Evolutionary conservation across 1,284 basidiomycete genomes (phyloP).

Genomic region (Pisolithus thermaeus): DNA sequence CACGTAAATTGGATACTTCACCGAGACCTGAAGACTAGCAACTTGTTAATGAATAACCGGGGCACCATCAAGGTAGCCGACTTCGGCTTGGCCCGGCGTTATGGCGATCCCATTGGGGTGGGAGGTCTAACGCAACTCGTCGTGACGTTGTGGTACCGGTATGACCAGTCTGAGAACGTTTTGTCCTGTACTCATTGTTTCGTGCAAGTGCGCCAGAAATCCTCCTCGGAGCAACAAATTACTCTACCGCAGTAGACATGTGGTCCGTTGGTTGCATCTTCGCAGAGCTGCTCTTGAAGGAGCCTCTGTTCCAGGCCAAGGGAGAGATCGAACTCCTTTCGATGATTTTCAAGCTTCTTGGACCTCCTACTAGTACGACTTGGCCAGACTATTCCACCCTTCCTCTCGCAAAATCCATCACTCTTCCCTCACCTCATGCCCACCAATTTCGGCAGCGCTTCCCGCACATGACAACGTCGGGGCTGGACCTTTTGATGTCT

Average conservation of each 20-base stretch:
- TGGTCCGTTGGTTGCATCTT: slow-evolving; percentile 99
- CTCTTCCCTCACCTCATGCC: slow-evolving; percentile 72
- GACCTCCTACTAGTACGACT: slow-evolving; percentile 75
- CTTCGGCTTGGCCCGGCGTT: slow-evolving; percentile 93
- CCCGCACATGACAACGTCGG: slow-evolving; percentile 74
- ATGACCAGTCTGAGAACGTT: slow-evolving; percentile 29
- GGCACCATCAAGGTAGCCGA: slow-evolving; percentile 98
- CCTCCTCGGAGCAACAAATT: slow-evolving; percentile 85
- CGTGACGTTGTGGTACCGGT: slow-evolving; percentile 99
- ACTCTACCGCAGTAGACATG: slow-evolving; percentile 96
- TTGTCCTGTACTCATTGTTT: slow-evolving; percentile 8
- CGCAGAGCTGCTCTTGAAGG: slow-evolving; percentile 89
- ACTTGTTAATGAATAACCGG: slow-evolving; percentile 97
- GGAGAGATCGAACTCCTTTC: slow-evolving; percentile 90
- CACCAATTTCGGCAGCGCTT: slow-evolving; percentile 73
- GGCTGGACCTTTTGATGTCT: slow-evolving; percentile 79
- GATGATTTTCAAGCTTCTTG: slow-evolving; percentile 92
- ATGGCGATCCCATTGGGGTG: slow-evolving; percentile 88
- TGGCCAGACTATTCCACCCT: slow-evolving; percentile 85
- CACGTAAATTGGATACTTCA: slow-evolving; percentile 98
- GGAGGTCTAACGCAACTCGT: slow-evolving; percentile 97
- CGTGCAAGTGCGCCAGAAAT: slow-evolving; percentile 85
- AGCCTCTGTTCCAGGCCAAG: slow-evolving; percentile 94
- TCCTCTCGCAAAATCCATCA: slow-evolving; percentile 77
- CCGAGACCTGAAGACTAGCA: slow-evolving; percentile 96